These are phyloP conservation scores for Populus ilicifolia DNA, from an alignment of 345 rosid genomes.

Conservation along the genomic window DNA sequence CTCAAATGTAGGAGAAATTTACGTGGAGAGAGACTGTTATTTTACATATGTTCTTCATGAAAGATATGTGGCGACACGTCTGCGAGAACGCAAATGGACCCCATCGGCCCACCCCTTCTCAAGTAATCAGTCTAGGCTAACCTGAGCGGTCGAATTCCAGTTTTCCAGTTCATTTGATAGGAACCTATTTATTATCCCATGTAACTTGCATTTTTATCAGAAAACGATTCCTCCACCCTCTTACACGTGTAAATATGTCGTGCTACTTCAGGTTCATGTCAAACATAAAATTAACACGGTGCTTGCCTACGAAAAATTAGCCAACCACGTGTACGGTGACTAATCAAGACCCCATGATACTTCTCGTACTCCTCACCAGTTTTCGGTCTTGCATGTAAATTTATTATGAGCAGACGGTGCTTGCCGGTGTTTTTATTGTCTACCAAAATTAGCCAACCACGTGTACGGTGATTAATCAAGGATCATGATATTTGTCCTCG, in stretches of 20 bases:
- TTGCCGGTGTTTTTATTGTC: no score
- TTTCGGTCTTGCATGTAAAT: no score
- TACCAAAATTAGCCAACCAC: neutral
- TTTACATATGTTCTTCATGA: neutral
- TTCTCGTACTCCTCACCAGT: no score
- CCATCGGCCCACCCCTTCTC: neutral
- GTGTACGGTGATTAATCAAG: neutral
- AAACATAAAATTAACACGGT: neutral
- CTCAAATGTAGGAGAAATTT: no score
- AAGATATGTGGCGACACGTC: slow-evolving; percentile 57
- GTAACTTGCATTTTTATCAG: neutral
- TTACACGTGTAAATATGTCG: slow-evolving; percentile 1
- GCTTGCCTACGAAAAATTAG: no score
- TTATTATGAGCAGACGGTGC: no score
- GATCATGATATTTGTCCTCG: neutral
- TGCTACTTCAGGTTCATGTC: slow-evolving; percentile 4
- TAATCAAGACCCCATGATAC: no score
- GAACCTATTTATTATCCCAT: neutral
- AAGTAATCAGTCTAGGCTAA: neutral
- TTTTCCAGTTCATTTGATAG: neutral
- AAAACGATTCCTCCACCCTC: neutral
- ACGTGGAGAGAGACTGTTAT: no score
- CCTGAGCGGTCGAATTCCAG: neutral
- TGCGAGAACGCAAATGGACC: slow-evolving; percentile 16
- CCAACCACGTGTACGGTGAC: no score